Evolutionary conservation across 2,329 filamentous ascomycete species (phyloP).

Genomic region (Phoma sp.): DNA sequence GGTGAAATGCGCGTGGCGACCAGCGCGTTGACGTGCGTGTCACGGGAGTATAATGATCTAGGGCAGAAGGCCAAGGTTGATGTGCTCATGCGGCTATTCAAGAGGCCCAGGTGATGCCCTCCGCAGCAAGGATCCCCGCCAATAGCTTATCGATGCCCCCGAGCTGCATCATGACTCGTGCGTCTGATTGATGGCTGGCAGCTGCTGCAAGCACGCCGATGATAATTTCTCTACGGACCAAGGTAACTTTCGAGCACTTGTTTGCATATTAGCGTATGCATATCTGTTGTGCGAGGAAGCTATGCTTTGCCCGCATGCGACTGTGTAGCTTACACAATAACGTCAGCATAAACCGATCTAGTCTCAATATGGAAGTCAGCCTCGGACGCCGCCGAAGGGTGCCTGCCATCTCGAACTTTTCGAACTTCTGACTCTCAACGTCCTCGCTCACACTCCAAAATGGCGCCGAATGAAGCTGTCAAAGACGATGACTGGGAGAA

Average conservation of each 20-base stretch:
- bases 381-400: conserved; percentile 25
- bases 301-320: conserved; percentile 6
- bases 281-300: not conserved
- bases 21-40: conserved; percentile 28
- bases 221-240: not conserved
- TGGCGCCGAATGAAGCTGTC: conserved; percentile 28
- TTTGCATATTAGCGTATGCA: not conserved
- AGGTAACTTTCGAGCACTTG: not conserved
- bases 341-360: conserved; percentile 26
- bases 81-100: conserved; percentile 14
- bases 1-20: conserved; percentile 24
- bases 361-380: conserved; percentile 22
- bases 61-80: conserved; percentile 23
- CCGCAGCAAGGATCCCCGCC: conserved; percentile 9
- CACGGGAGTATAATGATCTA: conserved; percentile 29
- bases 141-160: conserved; percentile 28
- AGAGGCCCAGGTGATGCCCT: conserved; percentile 26
- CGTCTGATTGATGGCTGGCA: conserved; percentile 1
- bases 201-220: not conserved
- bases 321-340: conserved; percentile 11
- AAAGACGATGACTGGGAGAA: conserved; percentile 49
- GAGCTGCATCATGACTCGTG: conserved; percentile 15
- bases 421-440: not conserved
- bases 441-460: conserved; percentile 11
- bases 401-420: conserved; percentile 2